phyloP scores from a whole-genome alignment of 2,329 filamentous ascomycete genomes.

The Fusarium subglutinans region DNA sequence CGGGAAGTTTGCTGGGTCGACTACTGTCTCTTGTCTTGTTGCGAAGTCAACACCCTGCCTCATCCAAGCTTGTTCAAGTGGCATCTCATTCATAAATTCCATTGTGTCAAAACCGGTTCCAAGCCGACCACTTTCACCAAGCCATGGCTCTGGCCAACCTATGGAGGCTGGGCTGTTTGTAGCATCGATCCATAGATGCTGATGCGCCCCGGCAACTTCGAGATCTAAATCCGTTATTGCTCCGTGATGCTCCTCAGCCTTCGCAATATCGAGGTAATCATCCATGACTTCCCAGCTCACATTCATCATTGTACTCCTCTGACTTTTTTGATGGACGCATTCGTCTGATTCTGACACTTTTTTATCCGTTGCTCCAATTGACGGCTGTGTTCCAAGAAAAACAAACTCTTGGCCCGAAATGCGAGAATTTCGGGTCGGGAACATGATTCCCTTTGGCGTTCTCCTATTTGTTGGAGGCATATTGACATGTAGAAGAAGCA shows the following conservation, averaged over 20 bases:
- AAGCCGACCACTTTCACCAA: background rate
- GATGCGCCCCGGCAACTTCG: background rate
- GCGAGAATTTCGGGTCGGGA: background rate
- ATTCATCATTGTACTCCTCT: background rate
- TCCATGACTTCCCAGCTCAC: constrained; percentile 21
- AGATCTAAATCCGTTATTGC: background rate
- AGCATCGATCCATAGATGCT: background rate
- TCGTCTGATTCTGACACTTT: background rate
- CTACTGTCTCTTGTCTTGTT: background rate
- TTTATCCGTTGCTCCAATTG: background rate
- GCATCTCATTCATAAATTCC: background rate
- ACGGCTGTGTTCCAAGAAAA: background rate
- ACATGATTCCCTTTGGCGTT: background rate
- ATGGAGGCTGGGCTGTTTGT: background rate
- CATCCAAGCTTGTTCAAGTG: background rate
- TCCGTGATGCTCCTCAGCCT: background rate
- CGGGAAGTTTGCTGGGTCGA: constrained; percentile 16
- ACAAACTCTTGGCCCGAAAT: background rate
- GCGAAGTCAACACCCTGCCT: background rate
- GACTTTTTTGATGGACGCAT: background rate
- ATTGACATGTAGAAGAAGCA: constrained; percentile 35
- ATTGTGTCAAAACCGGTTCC: background rate
- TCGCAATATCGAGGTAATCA: background rate
- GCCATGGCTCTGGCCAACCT: background rate
- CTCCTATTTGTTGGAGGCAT: constrained; percentile 13